These are phyloP conservation scores for Xylaria sp. DNA, from an alignment of 2,329 filamentous ascomycete species.

Conservation along the genomic window DNA sequence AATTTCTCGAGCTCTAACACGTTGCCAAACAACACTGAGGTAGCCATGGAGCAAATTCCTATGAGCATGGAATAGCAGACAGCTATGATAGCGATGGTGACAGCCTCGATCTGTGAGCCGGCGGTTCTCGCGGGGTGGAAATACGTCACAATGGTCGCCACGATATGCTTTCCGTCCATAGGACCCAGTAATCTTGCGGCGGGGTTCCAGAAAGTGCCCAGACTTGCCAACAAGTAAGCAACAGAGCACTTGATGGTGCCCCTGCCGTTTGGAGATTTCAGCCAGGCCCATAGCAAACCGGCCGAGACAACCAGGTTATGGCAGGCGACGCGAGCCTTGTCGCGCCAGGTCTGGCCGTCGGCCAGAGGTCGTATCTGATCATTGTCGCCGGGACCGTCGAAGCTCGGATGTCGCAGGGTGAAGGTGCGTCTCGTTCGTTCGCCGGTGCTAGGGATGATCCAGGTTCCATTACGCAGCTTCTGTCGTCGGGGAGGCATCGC, in stretches of 20 bases:
- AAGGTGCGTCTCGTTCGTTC: slow-evolving; percentile 85
- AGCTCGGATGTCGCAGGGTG: slow-evolving; percentile 69
- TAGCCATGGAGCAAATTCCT: slow-evolving; percentile 87
- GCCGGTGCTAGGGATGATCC: slow-evolving; percentile 87
- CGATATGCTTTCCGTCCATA: slow-evolving; percentile 92
- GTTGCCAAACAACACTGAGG: slow-evolving; percentile 81
- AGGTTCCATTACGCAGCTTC: slow-evolving; percentile 86
- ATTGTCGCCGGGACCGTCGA: slow-evolving; percentile 53
- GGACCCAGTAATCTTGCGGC: slow-evolving; percentile 80
- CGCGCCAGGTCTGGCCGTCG: slow-evolving; percentile 52
- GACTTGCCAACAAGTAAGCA: slow-evolving; percentile 86
- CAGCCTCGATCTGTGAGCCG: slow-evolving; percentile 90
- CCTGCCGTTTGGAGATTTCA: slow-evolving; percentile 77
- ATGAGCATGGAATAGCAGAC: slow-evolving; percentile 82
- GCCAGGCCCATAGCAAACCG: slow-evolving; percentile 66
- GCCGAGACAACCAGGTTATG: slow-evolving; percentile 55
- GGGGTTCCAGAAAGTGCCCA: slow-evolving; percentile 83
- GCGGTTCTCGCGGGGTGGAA: slow-evolving; percentile 89
- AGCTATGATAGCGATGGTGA: slow-evolving; percentile 79
- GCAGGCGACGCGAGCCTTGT: slow-evolving; percentile 51
- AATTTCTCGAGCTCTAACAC: slow-evolving; percentile 73
- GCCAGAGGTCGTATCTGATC: slow-evolving; percentile 51
- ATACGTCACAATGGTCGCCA: slow-evolving; percentile 93
- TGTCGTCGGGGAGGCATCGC: slow-evolving; percentile 64
- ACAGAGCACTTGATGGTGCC: slow-evolving; percentile 91